These are phyloP conservation scores for Aspergillus persii DNA, from an alignment of 2,329 filamentous ascomycete genomes.

Conservation along the genomic window DNA sequence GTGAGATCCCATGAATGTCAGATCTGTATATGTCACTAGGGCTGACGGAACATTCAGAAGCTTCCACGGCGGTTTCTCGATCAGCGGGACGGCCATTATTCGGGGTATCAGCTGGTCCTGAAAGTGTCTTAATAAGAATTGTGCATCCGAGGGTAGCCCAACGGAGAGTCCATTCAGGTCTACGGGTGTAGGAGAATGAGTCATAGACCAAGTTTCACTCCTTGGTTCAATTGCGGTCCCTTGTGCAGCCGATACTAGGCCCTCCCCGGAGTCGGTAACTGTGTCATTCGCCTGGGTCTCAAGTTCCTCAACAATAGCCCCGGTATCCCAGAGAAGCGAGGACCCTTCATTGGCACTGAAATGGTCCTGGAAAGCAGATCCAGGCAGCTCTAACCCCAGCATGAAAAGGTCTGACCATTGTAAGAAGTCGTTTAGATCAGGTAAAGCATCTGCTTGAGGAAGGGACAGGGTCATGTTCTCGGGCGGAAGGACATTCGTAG, in stretches of 20 bases:
- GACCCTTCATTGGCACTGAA: neutral
- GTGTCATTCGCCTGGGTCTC: neutral
- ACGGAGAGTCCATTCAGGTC: neutral
- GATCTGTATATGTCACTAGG: slow-evolving; percentile 29
- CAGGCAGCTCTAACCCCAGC: slow-evolving; percentile 24
- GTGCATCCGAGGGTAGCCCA: slow-evolving; percentile 22
- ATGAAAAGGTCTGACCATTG: slow-evolving; percentile 36
- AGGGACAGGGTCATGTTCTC: neutral
- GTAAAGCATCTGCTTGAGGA: slow-evolving; percentile 19
- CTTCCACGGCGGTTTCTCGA: slow-evolving; percentile 35
- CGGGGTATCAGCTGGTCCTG: slow-evolving; percentile 31
- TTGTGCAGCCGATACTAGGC: neutral
- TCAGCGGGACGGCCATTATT: slow-evolving; percentile 30
- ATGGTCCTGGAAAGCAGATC: slow-evolving; percentile 5
- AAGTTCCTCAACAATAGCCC: neutral
- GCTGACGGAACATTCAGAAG: slow-evolving; percentile 32
- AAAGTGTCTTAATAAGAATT: slow-evolving; percentile 31
- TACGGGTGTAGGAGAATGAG: neutral
- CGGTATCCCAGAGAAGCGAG: neutral
- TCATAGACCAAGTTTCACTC: neutral
- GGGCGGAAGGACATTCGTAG: neutral
- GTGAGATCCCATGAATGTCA: slow-evolving; percentile 28
- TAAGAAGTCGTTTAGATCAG: slow-evolving; percentile 29
- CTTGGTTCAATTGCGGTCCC: neutral
- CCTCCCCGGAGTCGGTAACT: neutral